These are phyloP conservation scores for Suillus plorans DNA, from an alignment of 768 basidiomycete species.

Conservation along the genomic window DNA sequence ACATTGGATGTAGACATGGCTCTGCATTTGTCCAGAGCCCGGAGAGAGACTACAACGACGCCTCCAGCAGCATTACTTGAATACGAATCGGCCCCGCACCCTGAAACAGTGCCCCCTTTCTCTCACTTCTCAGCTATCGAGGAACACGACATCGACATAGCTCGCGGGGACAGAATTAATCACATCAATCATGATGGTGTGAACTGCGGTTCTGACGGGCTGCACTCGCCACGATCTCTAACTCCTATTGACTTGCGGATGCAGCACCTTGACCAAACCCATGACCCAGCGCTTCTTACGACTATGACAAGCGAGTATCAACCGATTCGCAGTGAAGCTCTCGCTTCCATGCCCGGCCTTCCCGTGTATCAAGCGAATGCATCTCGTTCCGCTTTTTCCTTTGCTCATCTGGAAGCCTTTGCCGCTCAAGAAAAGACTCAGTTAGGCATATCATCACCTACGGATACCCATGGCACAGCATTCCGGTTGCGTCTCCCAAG, in stretches of 20 bases:
- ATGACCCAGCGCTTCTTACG: slow-evolving; percentile 50
- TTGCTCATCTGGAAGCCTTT: slow-evolving; percentile 73
- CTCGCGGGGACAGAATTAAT: slow-evolving; percentile 31
- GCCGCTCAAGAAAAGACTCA: slow-evolving; percentile 65
- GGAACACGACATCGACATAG: slow-evolving; percentile 45
- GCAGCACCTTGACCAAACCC: slow-evolving; percentile 40
- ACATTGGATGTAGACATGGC: slow-evolving; percentile 96
- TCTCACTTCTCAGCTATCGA: slow-evolving; percentile 48
- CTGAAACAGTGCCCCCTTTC: slow-evolving; percentile 34
- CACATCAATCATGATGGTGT: slow-evolving; percentile 12
- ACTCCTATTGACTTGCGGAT: slow-evolving; percentile 33
- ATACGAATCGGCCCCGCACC: slow-evolving; percentile 28
- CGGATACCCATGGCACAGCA: slow-evolving; percentile 22
- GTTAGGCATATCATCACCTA: slow-evolving; percentile 56
- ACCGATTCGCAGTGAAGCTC: slow-evolving; percentile 28
- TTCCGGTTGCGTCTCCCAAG: slow-evolving; percentile 17
- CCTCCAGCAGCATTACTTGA: slow-evolving; percentile 31
- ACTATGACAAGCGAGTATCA: slow-evolving; percentile 17
- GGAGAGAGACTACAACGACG: slow-evolving; percentile 55
- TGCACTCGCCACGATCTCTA: neutral
- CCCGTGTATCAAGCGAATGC: slow-evolving; percentile 69
- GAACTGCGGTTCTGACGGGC: slow-evolving; percentile 8
- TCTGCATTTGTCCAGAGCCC: slow-evolving; percentile 70
- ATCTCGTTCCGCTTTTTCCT: slow-evolving; percentile 66
- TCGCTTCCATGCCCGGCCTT: slow-evolving; percentile 42